phyloP scores from a whole-genome alignment of 1,284 basidiomycete genomes.

The Microbotryum lychnidis-dioicae region DNA sequence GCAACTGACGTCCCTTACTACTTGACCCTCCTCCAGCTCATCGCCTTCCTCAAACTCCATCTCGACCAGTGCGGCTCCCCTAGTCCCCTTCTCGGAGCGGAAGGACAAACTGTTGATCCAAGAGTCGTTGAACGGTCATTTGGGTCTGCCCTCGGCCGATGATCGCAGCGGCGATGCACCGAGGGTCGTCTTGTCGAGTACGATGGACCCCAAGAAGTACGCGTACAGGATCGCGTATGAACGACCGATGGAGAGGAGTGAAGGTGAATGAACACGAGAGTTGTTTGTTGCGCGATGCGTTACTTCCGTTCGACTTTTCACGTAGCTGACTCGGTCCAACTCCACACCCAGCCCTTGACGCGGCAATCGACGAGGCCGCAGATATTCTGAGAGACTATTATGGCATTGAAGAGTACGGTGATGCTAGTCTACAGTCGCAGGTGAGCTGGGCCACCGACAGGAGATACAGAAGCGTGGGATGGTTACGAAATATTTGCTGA shows the following conservation, averaged over 20 bases:
- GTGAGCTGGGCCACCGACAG: constrained; percentile 43
- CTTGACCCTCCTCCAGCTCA: no score
- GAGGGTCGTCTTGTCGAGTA: constrained; percentile 21
- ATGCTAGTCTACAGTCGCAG: constrained; percentile 62
- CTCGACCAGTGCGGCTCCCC: constrained; percentile 2
- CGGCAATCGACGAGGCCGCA: constrained; percentile 72
- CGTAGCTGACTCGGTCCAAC: not conserved
- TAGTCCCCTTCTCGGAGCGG: constrained; percentile 19
- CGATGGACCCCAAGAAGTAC: constrained; percentile 27
- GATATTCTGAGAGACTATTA: constrained; percentile 64
- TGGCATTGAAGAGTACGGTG: constrained; percentile 57
- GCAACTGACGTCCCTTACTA: no score
- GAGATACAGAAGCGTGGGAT: not conserved
- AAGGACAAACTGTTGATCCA: constrained; percentile 15
- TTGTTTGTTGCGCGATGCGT: no score
- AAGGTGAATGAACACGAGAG: constrained; percentile 48
- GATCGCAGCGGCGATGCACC: constrained; percentile 5
- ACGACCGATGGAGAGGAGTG: constrained; percentile 69
- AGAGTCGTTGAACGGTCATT: constrained; percentile 33
- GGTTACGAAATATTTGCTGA: not conserved
- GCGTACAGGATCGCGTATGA: constrained; percentile 82
- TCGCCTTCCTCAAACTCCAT: not conserved
- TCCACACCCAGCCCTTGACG: constrained; percentile 57
- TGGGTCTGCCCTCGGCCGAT: constrained; percentile 15
- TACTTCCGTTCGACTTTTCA: not conserved